Percentiles rank a stretch among this genome's conserved stretches.
Conservation (phyloP, 352 stramenopile genomes). For the Phytophthora agathidicida region DNA sequence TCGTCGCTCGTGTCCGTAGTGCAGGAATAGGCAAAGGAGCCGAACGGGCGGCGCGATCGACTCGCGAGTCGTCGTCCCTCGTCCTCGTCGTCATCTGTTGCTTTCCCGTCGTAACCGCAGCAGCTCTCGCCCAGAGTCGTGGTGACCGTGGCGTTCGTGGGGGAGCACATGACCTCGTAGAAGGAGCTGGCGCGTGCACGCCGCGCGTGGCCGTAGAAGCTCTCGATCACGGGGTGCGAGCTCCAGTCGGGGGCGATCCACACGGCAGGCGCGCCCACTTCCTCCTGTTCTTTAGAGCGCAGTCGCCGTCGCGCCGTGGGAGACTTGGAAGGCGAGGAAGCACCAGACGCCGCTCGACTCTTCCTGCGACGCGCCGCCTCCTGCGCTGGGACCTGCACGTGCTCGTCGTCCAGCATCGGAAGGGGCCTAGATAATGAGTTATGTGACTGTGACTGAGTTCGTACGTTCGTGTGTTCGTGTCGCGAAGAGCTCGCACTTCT, state of each 20-base stretch:
- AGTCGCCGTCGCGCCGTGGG: constrained; percentile 11
- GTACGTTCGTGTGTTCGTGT: too few species aligned
- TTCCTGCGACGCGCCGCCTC: constrained; percentile 1
- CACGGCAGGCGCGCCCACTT: constrained; percentile 54
- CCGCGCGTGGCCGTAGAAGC: constrained; percentile 68
- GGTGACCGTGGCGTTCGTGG: constrained; percentile 55
- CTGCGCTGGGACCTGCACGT: constrained; percentile 9
- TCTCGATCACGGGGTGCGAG: constrained; percentile 78
- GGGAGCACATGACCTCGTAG: constrained; percentile 84
- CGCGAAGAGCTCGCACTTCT: too few species aligned
- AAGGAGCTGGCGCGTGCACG: constrained; percentile 71
- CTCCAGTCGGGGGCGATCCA: constrained; percentile 80
- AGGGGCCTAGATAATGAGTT: too few species aligned
- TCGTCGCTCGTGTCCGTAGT: constrained; percentile 79
- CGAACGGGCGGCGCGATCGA: constrained; percentile 35
- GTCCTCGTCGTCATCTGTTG: constrained; percentile 18
- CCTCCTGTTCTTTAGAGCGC: constrained; percentile 17
- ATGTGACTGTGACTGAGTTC: too few species aligned
- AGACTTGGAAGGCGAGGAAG: constrained; percentile 10
- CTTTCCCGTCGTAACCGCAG: constrained; percentile 50
- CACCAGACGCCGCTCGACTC: background rate
- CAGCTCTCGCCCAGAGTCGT: constrained; percentile 68
- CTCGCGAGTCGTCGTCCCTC: background rate
- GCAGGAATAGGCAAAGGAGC: constrained; percentile 72
- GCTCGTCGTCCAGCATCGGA: constrained; percentile 21